Base-by-base conservation (phyloP, 192 early-diverging fungal species). In the Coemansia sp. region DNA sequence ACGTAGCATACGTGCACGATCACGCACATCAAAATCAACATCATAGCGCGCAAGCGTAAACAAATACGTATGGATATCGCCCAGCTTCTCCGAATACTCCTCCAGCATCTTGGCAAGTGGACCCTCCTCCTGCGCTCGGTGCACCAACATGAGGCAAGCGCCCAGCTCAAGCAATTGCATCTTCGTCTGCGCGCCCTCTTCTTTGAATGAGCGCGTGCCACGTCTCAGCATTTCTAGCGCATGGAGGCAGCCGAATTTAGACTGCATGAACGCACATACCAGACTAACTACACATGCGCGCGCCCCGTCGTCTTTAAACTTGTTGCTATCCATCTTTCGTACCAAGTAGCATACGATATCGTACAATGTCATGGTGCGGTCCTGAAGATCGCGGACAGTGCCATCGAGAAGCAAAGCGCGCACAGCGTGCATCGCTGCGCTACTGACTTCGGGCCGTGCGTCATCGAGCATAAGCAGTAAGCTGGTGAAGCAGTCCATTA, bases 11-110 rank as follows among this genome's bases (percentile, higher is more conserved):
- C 98, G 78, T 10, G 93, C 91, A 12, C 94, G 88, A 66, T 99
- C 98, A 23, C 98, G 86, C 3, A 98, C 89, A 70, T 95, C 94
- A 66, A 91, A 97, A 70, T 90, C 85, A 19, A 87, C 76, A 76
- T 99, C 98, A 70, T 90, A 97, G n/a, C 92, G 80, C 2, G 95
- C 94, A 65, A 99, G 76, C 41, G 94, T 89, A 50, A 96, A 87
- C 32, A 94, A 72, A 76, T 95, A 94, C 48, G 89, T 84, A 42
- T 90, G 86, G 21, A 94, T 66, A 1, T 79, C 72, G 5, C 66
- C 66, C 25, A 78, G n/a, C 14, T 25, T 44, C 46, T 67, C 53
- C 4, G 32, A 9, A 32, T 73, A 58, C 32, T 38, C 51, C 58
- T 25, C 34, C 59, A 74, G 60, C 34, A 39, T 66, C 29, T 32